phyloP scores from a whole-genome alignment of 1,139 yeast genomes.

The Zygotorulaspora mrakii region DNA sequence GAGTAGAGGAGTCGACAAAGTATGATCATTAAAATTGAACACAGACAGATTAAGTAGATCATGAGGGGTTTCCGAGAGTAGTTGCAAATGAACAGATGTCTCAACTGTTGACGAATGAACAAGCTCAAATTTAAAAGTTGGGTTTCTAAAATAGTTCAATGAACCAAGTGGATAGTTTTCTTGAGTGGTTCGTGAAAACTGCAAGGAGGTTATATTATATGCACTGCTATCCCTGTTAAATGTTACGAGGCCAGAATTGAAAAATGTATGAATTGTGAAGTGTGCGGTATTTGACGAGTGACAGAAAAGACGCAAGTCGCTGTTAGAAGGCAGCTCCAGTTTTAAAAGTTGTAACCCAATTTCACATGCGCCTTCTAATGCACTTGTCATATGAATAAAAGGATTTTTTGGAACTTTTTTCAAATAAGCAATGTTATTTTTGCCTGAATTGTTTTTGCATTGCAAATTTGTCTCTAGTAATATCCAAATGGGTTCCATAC shows the following conservation, averaged over 20 bases:
- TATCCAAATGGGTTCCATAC: conserved; percentile 45
- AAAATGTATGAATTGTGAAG: conserved; percentile 30
- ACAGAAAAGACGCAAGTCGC: conserved; percentile 26
- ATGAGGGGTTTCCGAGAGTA: conserved; percentile 37
- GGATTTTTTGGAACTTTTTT: conserved; percentile 26
- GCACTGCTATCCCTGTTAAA: conserved; percentile 27
- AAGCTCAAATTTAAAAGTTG: conserved; percentile 49
- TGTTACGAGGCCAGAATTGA: conserved; percentile 35
- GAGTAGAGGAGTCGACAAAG: conserved; percentile 34
- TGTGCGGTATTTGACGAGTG: conserved; percentile 26
- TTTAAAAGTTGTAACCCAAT: conserved; percentile 37
- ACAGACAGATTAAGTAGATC: conserved; percentile 37
- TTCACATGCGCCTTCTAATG: conserved; percentile 32
- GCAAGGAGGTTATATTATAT: conserved; percentile 1
- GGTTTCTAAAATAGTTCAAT: conserved; percentile 51
- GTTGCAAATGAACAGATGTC: conserved; percentile 41
- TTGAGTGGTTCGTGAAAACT: conserved; percentile 1
- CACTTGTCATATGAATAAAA: conserved; percentile 2
- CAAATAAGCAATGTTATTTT: conserved; percentile 17
- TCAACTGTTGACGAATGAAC: conserved; percentile 23
- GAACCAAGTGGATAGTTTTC: conserved; percentile 5
- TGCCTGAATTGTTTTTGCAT: conserved; percentile 7
- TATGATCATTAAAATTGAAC: conserved; percentile 35
- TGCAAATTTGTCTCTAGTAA: conserved; percentile 42
- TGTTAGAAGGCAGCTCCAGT: conserved; percentile 26